phyloP scores from a whole-genome alignment of 352 stramenopile genomes.

The Globisporangium sylvaticum region DNA sequence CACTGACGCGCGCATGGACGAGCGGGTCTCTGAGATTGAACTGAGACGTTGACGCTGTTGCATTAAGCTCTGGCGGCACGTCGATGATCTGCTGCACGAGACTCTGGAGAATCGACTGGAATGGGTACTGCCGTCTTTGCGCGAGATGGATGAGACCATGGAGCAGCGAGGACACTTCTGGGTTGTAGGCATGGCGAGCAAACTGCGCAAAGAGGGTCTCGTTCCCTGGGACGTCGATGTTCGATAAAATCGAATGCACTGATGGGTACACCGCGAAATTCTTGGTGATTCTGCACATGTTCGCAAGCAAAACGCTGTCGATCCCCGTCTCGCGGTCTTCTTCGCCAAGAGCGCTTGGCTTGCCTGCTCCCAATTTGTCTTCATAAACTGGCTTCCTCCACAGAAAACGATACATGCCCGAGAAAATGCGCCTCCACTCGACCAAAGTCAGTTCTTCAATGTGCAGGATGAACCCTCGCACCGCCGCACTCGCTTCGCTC shows the following conservation, averaged over 20 bases:
- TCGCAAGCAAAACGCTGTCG: constrained; percentile 54
- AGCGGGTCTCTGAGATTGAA: constrained; percentile 41
- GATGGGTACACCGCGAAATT: constrained; percentile 63
- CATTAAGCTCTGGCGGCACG: constrained; percentile 16
- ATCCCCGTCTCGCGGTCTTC: constrained; percentile 28
- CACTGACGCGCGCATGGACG: constrained; percentile 49
- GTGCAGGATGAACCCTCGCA: constrained; percentile 59
- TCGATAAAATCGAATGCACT: constrained; percentile 50
- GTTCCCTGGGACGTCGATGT: constrained; percentile 26
- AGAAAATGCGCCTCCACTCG: constrained; percentile 77
- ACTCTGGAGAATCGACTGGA: constrained; percentile 47
- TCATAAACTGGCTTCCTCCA: constrained; percentile 15
- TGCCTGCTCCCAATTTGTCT: not conserved
- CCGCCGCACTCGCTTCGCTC: constrained; percentile 24
- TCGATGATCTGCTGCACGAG: constrained; percentile 51
- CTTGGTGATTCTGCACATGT: constrained; percentile 73
- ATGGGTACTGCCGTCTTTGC: constrained; percentile 35
- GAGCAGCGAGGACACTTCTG: constrained; percentile 52
- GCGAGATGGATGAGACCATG: constrained; percentile 68
- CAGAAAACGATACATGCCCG: constrained; percentile 52
- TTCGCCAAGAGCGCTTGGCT: not conserved
- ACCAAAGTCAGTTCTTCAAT: constrained; percentile 59
- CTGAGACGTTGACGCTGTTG: constrained; percentile 31
- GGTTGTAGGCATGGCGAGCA: constrained; percentile 52
- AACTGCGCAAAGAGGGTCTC: constrained; percentile 49